Evolutionary conservation across 176 grass and related monocot genomes (phyloP), one percentile per base, ranked within the genome.

Genomic region (Microstegium vimineum): DNA sequence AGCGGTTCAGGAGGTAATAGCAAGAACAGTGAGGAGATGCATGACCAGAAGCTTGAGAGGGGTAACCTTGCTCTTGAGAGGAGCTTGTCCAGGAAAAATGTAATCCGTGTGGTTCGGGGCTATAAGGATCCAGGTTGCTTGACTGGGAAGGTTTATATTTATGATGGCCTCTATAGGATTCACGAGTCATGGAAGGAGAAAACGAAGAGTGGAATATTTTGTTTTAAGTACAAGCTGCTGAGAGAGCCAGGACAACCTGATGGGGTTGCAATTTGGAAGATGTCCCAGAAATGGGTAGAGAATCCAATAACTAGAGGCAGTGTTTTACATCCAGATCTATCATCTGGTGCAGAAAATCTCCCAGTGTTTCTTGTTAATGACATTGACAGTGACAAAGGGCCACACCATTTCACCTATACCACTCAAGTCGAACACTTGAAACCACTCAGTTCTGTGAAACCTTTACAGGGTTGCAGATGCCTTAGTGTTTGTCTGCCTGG

Each of bases 81-180:
- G 83, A 94, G 95, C 46, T 76, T 86, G 54, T 69, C 86, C 63
- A 81, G 90, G 73, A 94, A 88, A 59, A 98, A 98, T 65, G 81
- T 85, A 61, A 94, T 98, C 36, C 86, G 95, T 62, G 95, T 98
- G 67, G 88, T 98, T 37, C 87, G 95, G 40, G 92, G 92, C 63
- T 85, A 79, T 15, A 98, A 91, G 82, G 92, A 98, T 81, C 84
- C 89, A 62, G 69, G 71, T 69, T 84, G 79, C 72, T 78, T 84
- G 69, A 74, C 78, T 59, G 86, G 92, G 37, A 98, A 93, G 80
- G 82, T 98, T 86, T 98, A 98, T 75, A 91, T 94, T 31, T 98
- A 98, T 86, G 95, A 98, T 82, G 95, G 95, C 65, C 86, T 98
- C 56, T 98, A 94, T 77, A 90, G 82, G 80, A 94, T 98, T 83